Evolutionary conservation across 495 filamentous ascomycete species (phyloP), one percentile per base, ranked within the genome.

Genomic region (Hypomontagnella monticulosa): DNA sequence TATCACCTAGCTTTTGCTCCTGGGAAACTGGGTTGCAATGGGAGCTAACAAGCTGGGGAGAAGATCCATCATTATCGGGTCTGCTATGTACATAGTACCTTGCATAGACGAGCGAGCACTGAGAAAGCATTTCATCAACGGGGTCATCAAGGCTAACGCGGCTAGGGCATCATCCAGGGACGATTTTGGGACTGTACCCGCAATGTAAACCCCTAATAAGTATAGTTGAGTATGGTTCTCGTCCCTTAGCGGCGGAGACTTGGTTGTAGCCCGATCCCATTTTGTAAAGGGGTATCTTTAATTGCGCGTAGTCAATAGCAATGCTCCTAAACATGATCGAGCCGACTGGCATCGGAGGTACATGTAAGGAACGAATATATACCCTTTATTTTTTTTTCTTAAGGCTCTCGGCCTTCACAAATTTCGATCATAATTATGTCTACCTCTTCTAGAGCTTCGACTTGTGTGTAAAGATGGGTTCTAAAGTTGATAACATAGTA

Each of bases 181-280:
- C 44, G 19, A 36, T 58, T 57, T 4, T 50, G 46, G 57, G 38
- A 53, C 44, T 61, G 57, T 66, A 52, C 42, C 63, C 51, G 44
- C 38, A 44, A 57, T 16, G 51, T 38, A 33, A 14, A 49, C 27
- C 51, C 44, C 37, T 52, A 67, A 56, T 18, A 12, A 49, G 30
- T 18, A 50, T 16, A 6, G 23, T 27, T 6, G 6, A 2, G 50
- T 56, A 66, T 66, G 57, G 52, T 51, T 57, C 57, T 46, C 50
- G 57, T 57, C 52, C 62, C 63, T 20, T 67, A 67, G 63, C 43
- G 32, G 56, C 50, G 49, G 63, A 60, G 63, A 56, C 63, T 51
- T 51, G 43, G 23, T 61, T 30, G 16, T 44, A n/a, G 57, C 43
- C 63, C 12, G 52, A 61, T 32, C 63, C 50, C 38, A 34, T 61